Percentiles rank a stretch among this genome's conserved stretches.
phyloP scores from a whole-genome alignment of 1,284 basidiomycete genomes.

The Microbotryomycetes sp. region DNA sequence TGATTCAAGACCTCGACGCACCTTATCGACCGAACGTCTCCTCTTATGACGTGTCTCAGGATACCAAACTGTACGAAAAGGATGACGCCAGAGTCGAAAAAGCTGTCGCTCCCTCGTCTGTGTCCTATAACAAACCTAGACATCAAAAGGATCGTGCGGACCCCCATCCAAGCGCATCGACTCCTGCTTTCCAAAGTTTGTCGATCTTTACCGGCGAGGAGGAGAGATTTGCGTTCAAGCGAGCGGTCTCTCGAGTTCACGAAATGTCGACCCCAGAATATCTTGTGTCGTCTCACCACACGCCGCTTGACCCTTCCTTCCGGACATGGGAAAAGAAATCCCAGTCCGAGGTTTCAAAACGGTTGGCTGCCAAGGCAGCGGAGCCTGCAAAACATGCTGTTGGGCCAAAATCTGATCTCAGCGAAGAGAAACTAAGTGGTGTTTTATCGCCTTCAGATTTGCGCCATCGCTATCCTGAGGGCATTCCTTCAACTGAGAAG shows the following conservation, averaged over 20 bases:
- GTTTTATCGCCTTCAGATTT: slow-evolving; percentile 21
- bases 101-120: not conserved
- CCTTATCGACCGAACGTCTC: slow-evolving; percentile 36
- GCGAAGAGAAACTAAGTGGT: slow-evolving; percentile 13
- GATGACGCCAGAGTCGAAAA: slow-evolving; percentile 5
- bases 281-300: slow-evolving; percentile 27
- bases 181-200: slow-evolving; percentile 45
- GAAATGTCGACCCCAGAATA: slow-evolving; percentile 59
- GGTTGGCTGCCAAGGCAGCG: not conserved
- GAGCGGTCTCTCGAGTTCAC: slow-evolving; percentile 57
- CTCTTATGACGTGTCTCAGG: slow-evolving; percentile 23
- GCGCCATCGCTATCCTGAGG: slow-evolving; percentile 14
- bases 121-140: not conserved
- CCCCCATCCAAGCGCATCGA: slow-evolving; percentile 26
- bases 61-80: slow-evolving; percentile 7
- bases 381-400: slow-evolving; percentile 7
- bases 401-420: slow-evolving; percentile 7
- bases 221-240: slow-evolving; percentile 43
- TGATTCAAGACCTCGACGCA: slow-evolving; percentile 34
- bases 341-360: not conserved
- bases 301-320: slow-evolving; percentile 18
- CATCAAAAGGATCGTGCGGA: not conserved
- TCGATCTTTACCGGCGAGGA: slow-evolving; percentile 56
- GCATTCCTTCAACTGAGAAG: slow-evolving; percentile 6
- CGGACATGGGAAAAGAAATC: slow-evolving; percentile 22